phyloP scores from a whole-genome alignment of 345 rosid genomes.

The Anacardium occidentale region DNA sequence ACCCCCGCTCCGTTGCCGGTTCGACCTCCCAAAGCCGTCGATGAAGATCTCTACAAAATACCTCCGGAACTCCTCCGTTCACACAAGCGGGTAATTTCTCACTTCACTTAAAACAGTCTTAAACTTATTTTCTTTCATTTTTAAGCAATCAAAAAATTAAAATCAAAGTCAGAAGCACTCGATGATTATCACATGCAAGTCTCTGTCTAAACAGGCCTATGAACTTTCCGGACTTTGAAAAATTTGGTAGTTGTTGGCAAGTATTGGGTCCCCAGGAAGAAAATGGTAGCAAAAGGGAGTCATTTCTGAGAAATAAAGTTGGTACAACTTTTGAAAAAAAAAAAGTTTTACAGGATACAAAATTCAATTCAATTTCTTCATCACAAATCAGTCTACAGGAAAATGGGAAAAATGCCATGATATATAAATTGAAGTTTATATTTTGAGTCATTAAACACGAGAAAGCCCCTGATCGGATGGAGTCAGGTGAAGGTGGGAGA shows the following conservation, averaged over 20 bases:
- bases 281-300: neutral
- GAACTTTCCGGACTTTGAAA: neutral
- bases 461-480: neutral
- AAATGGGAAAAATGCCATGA: no score
- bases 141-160: no score
- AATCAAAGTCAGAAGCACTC: no score
- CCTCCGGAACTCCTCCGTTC: conserved; percentile 75
- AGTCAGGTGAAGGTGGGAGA: no score
- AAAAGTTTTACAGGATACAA: no score
- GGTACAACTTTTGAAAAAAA: no score
- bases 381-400: neutral
- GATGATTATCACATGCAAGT: no score
- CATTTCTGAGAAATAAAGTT: neutral
- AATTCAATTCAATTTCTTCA: no score
- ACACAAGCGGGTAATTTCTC: conserved; percentile 47
- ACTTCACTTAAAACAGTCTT: no score
- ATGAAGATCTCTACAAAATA: conserved; percentile 90
- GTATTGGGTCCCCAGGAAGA: neutral
- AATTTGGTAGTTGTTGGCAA: neutral
- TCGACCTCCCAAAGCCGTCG: conserved; percentile 59
- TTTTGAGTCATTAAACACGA: neutral
- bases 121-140: no score
- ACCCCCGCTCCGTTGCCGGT: conserved; percentile 14
- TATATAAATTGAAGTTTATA: no score
- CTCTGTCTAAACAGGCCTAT: neutral